Conservation (phyloP, 768 basidiomycete genomes). For the Hygrophoropsis aurantiaca region DNA sequence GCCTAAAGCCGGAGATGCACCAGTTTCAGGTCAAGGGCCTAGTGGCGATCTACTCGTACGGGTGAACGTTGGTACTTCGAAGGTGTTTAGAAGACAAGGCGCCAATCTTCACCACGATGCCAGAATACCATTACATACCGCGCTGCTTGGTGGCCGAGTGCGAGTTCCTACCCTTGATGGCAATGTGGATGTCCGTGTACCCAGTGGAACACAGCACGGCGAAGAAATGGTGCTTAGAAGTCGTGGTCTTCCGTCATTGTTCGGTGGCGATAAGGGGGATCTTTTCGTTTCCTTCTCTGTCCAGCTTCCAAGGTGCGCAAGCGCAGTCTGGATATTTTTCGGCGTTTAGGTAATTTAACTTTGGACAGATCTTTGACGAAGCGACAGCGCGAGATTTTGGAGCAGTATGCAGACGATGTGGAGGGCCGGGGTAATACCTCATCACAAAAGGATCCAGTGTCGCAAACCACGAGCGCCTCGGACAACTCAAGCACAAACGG, state of each 20-base stretch:
- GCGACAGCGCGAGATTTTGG: conserved; percentile 83
- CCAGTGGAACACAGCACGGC: conserved; percentile 91
- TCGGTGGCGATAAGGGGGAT: conserved; percentile 69
- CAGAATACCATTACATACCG: conserved; percentile 86
- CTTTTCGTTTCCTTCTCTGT: conserved; percentile 87
- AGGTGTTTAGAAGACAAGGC: conserved; percentile 88
- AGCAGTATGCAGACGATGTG: conserved; percentile 91
- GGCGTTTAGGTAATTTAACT: conserved; percentile 6
- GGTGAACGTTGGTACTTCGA: conserved; percentile 80
- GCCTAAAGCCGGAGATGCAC: conserved; percentile 79
- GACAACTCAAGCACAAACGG: conserved; percentile 17
- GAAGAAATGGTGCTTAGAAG: conserved; percentile 95
- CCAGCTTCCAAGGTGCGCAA: conserved; percentile 82
- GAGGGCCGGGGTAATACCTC: conserved; percentile 56
- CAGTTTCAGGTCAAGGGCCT: conserved; percentile 73
- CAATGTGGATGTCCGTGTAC: conserved; percentile 91
- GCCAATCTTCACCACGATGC: conserved; percentile 88
- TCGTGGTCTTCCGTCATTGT: conserved; percentile 72
- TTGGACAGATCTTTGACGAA: conserved; percentile 68
- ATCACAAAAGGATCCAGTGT: conserved; percentile 15
- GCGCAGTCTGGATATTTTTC: conserved; percentile 4
- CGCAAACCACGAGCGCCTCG: conserved; percentile 14
- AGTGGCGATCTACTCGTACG: conserved; percentile 87
- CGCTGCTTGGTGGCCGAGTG: conserved; percentile 89
- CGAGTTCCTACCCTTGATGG: conserved; percentile 94